Conservation (phyloP, 495 filamentous ascomycete species). For the Cairneyella variabilis region DNA sequence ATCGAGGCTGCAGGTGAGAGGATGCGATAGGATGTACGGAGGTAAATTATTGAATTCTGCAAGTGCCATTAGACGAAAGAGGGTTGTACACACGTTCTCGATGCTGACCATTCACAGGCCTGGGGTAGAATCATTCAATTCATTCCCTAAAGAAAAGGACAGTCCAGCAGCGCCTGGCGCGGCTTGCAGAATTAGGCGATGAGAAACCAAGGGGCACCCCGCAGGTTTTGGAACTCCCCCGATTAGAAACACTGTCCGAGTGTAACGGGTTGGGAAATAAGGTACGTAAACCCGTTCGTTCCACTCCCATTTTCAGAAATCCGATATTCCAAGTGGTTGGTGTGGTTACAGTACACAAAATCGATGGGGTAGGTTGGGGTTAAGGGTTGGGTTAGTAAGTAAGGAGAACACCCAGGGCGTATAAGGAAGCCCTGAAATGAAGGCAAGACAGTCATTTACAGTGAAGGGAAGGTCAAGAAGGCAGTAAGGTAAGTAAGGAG, state of each 20-base stretch:
- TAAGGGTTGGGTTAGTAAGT: background rate
- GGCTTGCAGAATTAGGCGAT: too few species aligned
- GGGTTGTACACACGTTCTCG: too few species aligned
- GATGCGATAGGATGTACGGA: background rate
- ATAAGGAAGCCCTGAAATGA: background rate
- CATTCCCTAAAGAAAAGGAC: too few species aligned
- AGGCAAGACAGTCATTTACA: background rate
- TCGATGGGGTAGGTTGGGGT: background rate
- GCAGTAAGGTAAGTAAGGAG: background rate
- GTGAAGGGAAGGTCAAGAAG: background rate
- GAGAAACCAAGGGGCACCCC: background rate
- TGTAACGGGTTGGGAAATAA: background rate
- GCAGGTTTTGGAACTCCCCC: background rate
- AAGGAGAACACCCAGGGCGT: background rate
- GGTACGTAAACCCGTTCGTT: background rate
- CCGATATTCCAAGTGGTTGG: background rate
- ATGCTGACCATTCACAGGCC: too few species aligned
- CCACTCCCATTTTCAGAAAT: background rate
- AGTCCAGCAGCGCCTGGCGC: too few species aligned
- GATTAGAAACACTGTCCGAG: background rate
- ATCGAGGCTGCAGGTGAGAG: background rate
- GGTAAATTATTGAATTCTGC: background rate
- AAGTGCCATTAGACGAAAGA: background rate
- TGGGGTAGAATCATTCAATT: too few species aligned
- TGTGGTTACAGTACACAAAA: background rate